A percentile compares a stretch with the other conserved stretches of the same genome.
Conservation (phyloP, 1,139 yeast species). For the Blastobotrys aristatus region DNA sequence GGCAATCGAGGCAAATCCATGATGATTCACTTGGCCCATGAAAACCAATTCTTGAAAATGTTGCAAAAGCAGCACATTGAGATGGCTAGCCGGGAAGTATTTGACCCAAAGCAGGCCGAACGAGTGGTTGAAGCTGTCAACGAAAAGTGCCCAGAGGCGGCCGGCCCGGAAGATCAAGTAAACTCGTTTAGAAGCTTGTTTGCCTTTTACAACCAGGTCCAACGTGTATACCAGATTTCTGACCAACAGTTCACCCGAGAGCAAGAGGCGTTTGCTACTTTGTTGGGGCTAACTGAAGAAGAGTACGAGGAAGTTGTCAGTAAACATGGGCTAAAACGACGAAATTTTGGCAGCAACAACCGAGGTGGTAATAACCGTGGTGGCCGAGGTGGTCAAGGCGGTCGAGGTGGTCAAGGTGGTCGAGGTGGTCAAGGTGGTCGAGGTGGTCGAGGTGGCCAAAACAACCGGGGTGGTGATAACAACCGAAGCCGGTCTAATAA, state of each 20-base stretch:
- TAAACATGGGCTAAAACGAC: neutral
- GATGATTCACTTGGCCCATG: conserved; percentile 29
- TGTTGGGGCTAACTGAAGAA: conserved; percentile 12
- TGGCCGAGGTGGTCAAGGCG: neutral
- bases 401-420: conserved; percentile 1
- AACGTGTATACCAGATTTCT: conserved; percentile 2
- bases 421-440: neutral
- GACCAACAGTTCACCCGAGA: conserved; percentile 7
- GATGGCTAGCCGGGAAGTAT: conserved; percentile 17
- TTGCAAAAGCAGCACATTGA: conserved; percentile 22
- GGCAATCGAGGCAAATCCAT: conserved; percentile 62
- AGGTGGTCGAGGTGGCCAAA: neutral
- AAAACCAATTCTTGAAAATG: conserved; percentile 22
- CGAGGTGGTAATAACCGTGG: neutral
- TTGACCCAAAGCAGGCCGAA: conserved; percentile 12
- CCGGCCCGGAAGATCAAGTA: conserved; percentile 5
- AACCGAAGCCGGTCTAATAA: conserved; percentile 5
- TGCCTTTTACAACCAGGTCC: conserved; percentile 10
- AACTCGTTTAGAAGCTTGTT: conserved; percentile 7
- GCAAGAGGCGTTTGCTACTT: conserved; percentile 12
- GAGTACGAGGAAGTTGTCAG: conserved; percentile 2
- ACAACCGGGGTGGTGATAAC: neutral
- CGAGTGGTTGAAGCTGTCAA: conserved; percentile 6
- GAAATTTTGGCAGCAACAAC: neutral
- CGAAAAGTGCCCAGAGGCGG: conserved; percentile 4